Evolutionary conservation across 768 basidiomycete species (phyloP).

Genomic region (Dioszegia hungarica): DNA sequence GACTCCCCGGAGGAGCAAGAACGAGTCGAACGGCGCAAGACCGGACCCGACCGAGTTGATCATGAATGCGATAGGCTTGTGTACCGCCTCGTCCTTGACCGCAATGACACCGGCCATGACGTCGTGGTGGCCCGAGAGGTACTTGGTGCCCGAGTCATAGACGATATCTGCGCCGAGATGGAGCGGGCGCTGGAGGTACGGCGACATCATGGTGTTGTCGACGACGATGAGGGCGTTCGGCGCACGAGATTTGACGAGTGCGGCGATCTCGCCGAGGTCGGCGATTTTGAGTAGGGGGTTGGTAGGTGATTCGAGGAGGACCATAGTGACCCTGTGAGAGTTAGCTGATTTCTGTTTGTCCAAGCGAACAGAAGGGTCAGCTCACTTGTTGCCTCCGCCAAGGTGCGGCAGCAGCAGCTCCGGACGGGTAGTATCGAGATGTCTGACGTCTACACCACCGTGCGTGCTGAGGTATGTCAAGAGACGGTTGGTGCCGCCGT

Average conservation of each 20-base stretch:
- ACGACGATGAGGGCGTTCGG: constrained; percentile 47
- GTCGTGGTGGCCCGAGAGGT: constrained; percentile 96
- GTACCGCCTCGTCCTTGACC: constrained; percentile 84
- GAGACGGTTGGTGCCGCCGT: constrained; percentile 95
- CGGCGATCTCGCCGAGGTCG: constrained; percentile 77
- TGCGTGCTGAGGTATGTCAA: constrained; percentile 81
- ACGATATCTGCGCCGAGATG: constrained; percentile 96
- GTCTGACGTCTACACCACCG: constrained; percentile 81
- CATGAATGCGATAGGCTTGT: constrained; percentile 81
- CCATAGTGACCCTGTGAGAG: constrained; percentile 62
- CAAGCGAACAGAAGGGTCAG: too few species aligned
- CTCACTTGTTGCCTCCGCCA: constrained; percentile 31
- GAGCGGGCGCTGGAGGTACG: constrained; percentile 88
- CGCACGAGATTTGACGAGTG: constrained; percentile 63
- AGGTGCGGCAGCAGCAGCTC: constrained; percentile 34
- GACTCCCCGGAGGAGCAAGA: constrained; percentile 88
- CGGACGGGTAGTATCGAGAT: constrained; percentile 76
- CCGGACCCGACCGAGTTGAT: constrained; percentile 94
- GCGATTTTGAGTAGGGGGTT: constrained; percentile 94
- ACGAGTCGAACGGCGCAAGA: constrained; percentile 89
- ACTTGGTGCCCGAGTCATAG: constrained; percentile 97
- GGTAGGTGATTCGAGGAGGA: constrained; percentile 92
- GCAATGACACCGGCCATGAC: constrained; percentile 96
- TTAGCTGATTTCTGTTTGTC: neutral
- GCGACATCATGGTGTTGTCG: constrained; percentile 99